Evolutionary conservation across 768 basidiomycete species (phyloP).

Genomic region (Termitomyces sp.): DNA sequence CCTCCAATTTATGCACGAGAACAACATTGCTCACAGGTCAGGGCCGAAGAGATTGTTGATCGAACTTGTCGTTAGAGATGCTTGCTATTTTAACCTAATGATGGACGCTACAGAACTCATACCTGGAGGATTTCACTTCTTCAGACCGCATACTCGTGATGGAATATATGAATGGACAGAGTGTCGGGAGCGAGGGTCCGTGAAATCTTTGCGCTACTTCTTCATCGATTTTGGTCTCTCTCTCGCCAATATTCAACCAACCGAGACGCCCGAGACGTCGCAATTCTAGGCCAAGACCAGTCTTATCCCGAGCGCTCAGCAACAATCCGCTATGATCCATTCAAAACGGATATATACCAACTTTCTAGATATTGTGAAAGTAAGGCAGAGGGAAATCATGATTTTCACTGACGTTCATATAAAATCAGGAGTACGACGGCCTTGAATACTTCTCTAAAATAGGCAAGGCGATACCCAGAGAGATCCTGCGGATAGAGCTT

Average conservation of each 20-base stretch:
- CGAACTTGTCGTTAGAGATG: background rate
- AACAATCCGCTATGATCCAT: conserved; percentile 26
- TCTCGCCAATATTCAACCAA: conserved; percentile 21
- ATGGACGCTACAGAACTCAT: conserved; percentile 3
- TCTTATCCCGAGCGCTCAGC: conserved; percentile 19
- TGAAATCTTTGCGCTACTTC: background rate
- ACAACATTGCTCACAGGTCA: conserved; percentile 19
- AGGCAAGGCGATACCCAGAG: background rate
- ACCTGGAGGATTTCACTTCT: conserved; percentile 20
- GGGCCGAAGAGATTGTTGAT: background rate
- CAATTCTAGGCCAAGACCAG: conserved; percentile 35
- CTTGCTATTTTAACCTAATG: conserved; percentile 9
- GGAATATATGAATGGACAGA: conserved; percentile 3
- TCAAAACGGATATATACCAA: conserved; percentile 32
- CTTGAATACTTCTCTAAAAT: background rate
- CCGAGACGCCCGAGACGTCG: conserved; percentile 16
- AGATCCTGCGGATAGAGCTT: background rate
- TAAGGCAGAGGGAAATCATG: background rate
- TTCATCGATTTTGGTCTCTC: background rate
- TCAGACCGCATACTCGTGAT: conserved; percentile 5
- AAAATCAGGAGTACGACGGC: background rate
- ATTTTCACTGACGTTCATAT: background rate
- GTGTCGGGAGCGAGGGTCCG: background rate
- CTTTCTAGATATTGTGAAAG: background rate
- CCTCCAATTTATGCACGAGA: conserved; percentile 17